These are phyloP conservation scores for Trichomonas vaginalis DNA, from an alignment of 208 protist species.

Conservation along the genomic window DNA sequence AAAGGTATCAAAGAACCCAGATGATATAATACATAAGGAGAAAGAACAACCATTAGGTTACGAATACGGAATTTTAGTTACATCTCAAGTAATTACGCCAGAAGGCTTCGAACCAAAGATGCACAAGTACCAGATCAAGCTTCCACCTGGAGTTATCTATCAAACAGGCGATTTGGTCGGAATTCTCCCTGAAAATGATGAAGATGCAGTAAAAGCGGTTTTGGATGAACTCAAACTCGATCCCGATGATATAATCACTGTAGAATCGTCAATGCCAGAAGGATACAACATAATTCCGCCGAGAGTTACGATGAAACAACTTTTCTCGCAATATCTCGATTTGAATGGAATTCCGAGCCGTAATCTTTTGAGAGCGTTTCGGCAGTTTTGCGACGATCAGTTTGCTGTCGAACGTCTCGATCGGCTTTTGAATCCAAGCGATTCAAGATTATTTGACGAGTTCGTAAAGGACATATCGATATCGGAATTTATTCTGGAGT, in stretches of 20 bases:
- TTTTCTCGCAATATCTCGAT: neutral
- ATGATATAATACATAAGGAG: neutral
- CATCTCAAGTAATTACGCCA: neutral
- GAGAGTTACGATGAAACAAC: neutral
- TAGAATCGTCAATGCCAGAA: neutral
- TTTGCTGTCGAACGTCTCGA: neutral
- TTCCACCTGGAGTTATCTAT: neutral
- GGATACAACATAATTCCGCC: neutral
- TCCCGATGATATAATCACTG: neutral
- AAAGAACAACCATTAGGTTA: neutral
- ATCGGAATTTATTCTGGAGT: neutral
- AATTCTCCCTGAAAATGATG: neutral
- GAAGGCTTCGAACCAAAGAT: neutral
- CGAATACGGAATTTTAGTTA: neutral
- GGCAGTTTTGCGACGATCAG: neutral
- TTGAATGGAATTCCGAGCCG: neutral
- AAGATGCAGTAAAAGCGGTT: neutral
- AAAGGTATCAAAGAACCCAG: neutral
- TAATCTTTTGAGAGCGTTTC: neutral
- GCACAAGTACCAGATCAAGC: neutral
- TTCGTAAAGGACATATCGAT: neutral
- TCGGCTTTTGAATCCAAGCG: neutral
- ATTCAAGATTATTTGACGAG: neutral
- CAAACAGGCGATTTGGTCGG: neutral
- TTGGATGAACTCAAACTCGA: neutral